These are phyloP conservation scores for Diaporthe humulicola DNA, from an alignment of 2,329 filamentous ascomycete genomes.

Conservation along the genomic window DNA sequence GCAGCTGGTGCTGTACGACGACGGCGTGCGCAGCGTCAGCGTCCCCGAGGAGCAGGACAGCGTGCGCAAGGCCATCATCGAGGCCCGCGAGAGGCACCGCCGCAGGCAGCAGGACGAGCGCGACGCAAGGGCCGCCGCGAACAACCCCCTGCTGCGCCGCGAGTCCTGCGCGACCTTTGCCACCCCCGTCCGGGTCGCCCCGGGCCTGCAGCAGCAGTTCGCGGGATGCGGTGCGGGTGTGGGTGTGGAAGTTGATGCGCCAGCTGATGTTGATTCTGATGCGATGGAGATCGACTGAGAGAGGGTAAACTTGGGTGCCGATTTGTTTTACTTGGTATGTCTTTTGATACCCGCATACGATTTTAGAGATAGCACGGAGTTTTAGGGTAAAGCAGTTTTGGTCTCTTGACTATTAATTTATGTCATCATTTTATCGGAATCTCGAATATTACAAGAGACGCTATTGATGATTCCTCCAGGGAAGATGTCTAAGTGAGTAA, in stretches of 20 bases:
- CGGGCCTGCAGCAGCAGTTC: not conserved
- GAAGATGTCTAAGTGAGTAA: constrained; percentile 28
- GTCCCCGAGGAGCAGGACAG: constrained; percentile 81
- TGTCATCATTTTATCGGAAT: constrained; percentile 24
- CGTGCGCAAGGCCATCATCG: constrained; percentile 86
- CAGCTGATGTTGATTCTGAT: constrained; percentile 69
- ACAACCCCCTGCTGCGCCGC: constrained; percentile 3
- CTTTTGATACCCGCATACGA: constrained; percentile 42
- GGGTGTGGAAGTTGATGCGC: constrained; percentile 57
- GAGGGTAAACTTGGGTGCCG: not conserved
- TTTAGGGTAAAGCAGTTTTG: not conserved
- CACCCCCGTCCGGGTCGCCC: constrained; percentile 33
- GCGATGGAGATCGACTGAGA: constrained; percentile 76
- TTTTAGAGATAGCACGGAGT: constrained; percentile 30
- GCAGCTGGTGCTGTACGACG: constrained; percentile 85
- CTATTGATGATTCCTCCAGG: constrained; percentile 37
- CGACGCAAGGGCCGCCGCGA: constrained; percentile 41
- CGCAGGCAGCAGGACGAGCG: constrained; percentile 65
- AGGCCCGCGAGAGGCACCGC: constrained; percentile 78
- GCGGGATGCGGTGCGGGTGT: not conserved
- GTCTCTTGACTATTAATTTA: not conserved
- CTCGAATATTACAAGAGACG: constrained; percentile 24
- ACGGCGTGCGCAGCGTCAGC: constrained; percentile 80
- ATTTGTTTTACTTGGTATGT: constrained; percentile 2
- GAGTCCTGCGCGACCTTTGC: constrained; percentile 29